Evolutionary conservation across 371 early-diverging fungal species (phyloP).

Genomic region (Sporodiniella umbellata): DNA sequence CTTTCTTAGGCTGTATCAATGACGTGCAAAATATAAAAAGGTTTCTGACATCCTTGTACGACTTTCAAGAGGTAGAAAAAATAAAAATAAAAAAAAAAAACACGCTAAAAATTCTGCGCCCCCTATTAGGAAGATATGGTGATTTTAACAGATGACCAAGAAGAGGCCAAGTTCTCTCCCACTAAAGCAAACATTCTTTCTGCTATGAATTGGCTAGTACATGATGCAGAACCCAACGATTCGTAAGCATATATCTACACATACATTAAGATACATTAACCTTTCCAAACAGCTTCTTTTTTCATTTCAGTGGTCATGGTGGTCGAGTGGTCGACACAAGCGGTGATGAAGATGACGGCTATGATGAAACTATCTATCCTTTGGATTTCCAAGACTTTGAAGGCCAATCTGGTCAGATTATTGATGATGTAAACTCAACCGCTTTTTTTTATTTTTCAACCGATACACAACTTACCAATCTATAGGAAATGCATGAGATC

Average conservation of each 20-base stretch:
- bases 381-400: constrained; percentile 67
- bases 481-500: constrained; percentile 63
- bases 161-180: constrained; percentile 63
- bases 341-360: constrained; percentile 87
- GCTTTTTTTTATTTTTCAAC: neutral
- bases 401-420: constrained; percentile 69
- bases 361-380: constrained; percentile 62
- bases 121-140: constrained; percentile 61
- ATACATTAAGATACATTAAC: neutral
- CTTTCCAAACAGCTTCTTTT: constrained; percentile 53
- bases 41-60: constrained; percentile 64
- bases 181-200: constrained; percentile 75
- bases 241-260: constrained; percentile 41
- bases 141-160: constrained; percentile 85
- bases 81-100: neutral
- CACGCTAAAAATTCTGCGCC: neutral
- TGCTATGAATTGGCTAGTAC: constrained; percentile 88
- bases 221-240: constrained; percentile 82
- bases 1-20: constrained; percentile 76
- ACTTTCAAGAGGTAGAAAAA: constrained; percentile 52
- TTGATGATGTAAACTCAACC: constrained; percentile 67
- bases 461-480: neutral
- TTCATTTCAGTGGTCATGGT: constrained; percentile 94
- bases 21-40: constrained; percentile 84
- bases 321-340: constrained; percentile 46